Base-by-base conservation (phyloP, 2,329 filamentous ascomycete genomes). In the Exserohilum rostratum region DNA sequence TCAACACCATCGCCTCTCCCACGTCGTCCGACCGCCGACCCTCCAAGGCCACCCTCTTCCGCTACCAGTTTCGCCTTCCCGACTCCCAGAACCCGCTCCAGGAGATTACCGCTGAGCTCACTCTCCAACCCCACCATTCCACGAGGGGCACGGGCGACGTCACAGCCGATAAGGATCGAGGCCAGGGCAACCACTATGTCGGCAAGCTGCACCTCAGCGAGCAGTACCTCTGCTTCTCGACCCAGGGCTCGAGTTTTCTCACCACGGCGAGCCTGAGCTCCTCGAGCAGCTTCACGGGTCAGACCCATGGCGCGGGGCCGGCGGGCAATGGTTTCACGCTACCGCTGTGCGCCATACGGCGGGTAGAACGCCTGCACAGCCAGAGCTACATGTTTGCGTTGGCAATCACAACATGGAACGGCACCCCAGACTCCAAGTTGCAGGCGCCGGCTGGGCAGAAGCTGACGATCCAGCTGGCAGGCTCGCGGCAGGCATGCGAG, bases 321-420 rank as follows among this genome's bases (percentile, higher is more conserved):
- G 90, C 91, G 50, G 93, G 93, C 34, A 97, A 97, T 80, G 95
- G 95, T 56, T 98, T 99, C 76, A 97, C 91, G 2, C 86, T 98
- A 50, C 95, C 95, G 4, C 83, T 99, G 18, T 97, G 90, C 75
- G 90, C 91, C 47, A 93, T 99, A 66, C 85, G 95, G 59, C 84
- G 93, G 46, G 95, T 99, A 18, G 95, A 99, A 79, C 85, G 95
- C 53, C 81, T 99, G 52, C 93, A 96, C 71, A 97, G 91, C 69
- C 90, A 96, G 69, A 95, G 88, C 63, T 95, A 96, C 72, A 82
- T 88, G 83, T 99, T 98, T 77, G 91, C 95, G 9, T 85, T 99
- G 43, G 90, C 93, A 11, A 90, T 99, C 67, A 97, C 93, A 3
- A 96, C 93, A 1, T 98, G 93, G 91, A 98, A 97, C 58, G 84